Base-by-base conservation (phyloP, 2,329 filamentous ascomycete genomes). In the Erysiphe pulchra region DNA sequence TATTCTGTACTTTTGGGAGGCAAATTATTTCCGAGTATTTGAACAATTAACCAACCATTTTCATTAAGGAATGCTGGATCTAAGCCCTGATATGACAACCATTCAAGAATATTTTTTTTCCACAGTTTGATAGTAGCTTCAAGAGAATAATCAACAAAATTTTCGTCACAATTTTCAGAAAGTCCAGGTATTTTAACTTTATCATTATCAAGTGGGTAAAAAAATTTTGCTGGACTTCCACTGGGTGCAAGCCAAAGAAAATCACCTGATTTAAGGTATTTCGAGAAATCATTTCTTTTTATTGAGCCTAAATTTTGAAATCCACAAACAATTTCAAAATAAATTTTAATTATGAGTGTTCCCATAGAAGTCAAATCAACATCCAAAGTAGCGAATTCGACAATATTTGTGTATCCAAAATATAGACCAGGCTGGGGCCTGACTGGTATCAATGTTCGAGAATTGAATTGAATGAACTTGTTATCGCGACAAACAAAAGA, bases 41-140 rank as follows among this genome's bases (percentile, higher is more conserved):
- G 56, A 8, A 59, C 56, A 45, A 57, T 50, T 17, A 58, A 42
- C 57, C 57, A 59, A 9, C 55, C 57, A n/a, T 51, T 53, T 45
- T 47, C 47, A 33, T 59, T 56, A 42, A 58, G 46, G 31, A 33
- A 38, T 28, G 45, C 42, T 11, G 52, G 30, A 48, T 58, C 49
- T 28, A 59, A 46, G 3, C 56, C 57, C 41, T 54, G 57, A 1
- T 48, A 44, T 32, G 53, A 53, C 28, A 59, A 42, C 57, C 56
- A 59, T n/a, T 56, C 54, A n/a, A 59, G 50, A 48, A 55, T 57
- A 38, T 52, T 52, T 1, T 52, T 49, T 47, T 57, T 51, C 56
- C 56, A 57, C 9, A 51, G 50, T 37, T 54, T 55, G 20, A 57
- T 50, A 2, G 50, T 53, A 13, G 48, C 47, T 24, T 48, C 47